Evolutionary conservation across 768 basidiomycete genomes (phyloP).

Genomic region (Termitomyces eurrhizus): DNA sequence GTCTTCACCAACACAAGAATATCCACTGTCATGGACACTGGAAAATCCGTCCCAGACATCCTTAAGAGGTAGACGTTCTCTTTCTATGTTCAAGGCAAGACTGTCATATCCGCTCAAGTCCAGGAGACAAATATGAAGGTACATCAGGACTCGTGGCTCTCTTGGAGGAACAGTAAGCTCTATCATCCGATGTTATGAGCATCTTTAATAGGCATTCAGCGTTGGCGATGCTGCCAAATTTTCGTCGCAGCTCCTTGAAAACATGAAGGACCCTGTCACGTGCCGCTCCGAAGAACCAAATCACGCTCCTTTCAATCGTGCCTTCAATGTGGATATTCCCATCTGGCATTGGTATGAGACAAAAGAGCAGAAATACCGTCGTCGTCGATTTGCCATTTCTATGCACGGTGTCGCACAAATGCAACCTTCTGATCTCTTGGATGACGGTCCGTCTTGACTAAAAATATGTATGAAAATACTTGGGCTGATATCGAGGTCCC

Average conservation of each 20-base stretch:
- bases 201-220: constrained; percentile 8
- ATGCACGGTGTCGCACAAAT: constrained; percentile 1
- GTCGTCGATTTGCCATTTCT: neutral
- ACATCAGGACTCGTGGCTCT: constrained; percentile 26
- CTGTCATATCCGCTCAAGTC: constrained; percentile 12
- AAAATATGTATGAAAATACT: too few species aligned
- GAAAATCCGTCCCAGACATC: constrained; percentile 25
- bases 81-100: neutral
- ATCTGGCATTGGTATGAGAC: constrained; percentile 1
- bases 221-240: constrained; percentile 21
- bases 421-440: neutral
- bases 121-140: constrained; percentile 23
- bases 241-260: constrained; percentile 24
- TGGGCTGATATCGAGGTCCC: neutral
- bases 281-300: constrained; percentile 17
- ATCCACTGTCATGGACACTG: constrained; percentile 26
- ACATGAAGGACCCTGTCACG: constrained; percentile 18
- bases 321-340: neutral
- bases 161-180: constrained; percentile 19
- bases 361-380: neutral
- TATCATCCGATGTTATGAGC: neutral
- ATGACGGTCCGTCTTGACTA: neutral
- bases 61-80: constrained; percentile 10
- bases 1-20: constrained; percentile 34
- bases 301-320: constrained; percentile 12